Percentiles rank a stretch among this genome's conserved stretches.
Conservation (phyloP, 2,329 filamentous ascomycete species). For the Claviceps spartinae region DNA sequence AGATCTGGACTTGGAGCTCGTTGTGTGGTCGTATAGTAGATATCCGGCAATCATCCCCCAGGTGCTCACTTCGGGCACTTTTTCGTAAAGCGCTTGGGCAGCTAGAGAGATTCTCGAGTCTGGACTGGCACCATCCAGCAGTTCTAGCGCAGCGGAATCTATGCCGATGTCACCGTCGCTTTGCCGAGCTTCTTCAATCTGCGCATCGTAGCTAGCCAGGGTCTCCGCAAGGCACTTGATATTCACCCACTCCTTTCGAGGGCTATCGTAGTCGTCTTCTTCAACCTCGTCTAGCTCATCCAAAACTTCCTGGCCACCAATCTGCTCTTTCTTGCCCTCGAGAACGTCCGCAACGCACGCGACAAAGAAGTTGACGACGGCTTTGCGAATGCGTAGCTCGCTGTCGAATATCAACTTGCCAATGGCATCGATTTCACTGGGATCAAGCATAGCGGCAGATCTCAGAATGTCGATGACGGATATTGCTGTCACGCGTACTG, state of each 20-base stretch:
- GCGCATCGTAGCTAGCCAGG: conserved; percentile 65
- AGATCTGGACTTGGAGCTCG: conserved; percentile 38
- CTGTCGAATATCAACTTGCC: conserved; percentile 82
- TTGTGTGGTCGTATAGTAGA: conserved; percentile 81
- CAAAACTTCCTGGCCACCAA: conserved; percentile 65
- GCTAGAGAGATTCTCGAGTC: conserved; percentile 80
- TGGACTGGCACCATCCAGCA: conserved; percentile 49
- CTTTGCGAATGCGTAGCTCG: conserved; percentile 72
- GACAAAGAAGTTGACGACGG: conserved; percentile 81
- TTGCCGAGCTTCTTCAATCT: conserved; percentile 44
- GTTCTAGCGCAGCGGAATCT: conserved; percentile 33
- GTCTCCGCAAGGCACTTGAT: conserved; percentile 83
- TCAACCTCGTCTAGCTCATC: conserved; percentile 61
- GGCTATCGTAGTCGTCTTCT: conserved; percentile 64
- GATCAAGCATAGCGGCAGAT: conserved; percentile 75
- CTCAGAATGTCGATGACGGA: conserved; percentile 71
- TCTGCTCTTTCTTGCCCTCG: conserved; percentile 65
- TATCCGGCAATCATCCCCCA: conserved; percentile 89
- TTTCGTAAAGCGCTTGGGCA: conserved; percentile 72
- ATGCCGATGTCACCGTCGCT: conserved; percentile 30
- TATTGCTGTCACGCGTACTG: conserved; percentile 68
- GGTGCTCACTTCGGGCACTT: conserved; percentile 63
- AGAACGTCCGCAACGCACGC: conserved; percentile 75
- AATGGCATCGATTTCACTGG: conserved; percentile 78
- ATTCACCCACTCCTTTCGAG: conserved; percentile 75